phyloP scores from a whole-genome alignment of 2,329 filamentous ascomycete species.

The Pyricularia grisea region DNA sequence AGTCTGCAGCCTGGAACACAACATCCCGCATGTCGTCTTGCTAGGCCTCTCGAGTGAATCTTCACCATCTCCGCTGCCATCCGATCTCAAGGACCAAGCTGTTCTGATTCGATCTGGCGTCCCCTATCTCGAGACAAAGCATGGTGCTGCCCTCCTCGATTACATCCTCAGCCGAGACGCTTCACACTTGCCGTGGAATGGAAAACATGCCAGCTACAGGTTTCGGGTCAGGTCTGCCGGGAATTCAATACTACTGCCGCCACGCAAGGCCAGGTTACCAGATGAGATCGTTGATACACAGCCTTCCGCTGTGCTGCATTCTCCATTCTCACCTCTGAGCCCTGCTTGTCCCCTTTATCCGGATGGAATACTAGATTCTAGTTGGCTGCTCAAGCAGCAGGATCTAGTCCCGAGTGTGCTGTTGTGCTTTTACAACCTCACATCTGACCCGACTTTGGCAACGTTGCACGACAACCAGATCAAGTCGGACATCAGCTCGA shows the following conservation, averaged over 20 bases:
- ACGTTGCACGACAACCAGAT: slow-evolving; percentile 79
- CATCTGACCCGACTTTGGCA: slow-evolving; percentile 61
- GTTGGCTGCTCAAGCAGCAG: slow-evolving; percentile 88
- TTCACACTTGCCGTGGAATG: slow-evolving; percentile 57
- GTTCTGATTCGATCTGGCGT: slow-evolving; percentile 62
- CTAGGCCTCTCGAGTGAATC: slow-evolving; percentile 55
- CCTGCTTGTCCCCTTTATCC: slow-evolving; percentile 77
- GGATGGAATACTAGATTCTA: slow-evolving; percentile 73
- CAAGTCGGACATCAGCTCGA: slow-evolving; percentile 74
- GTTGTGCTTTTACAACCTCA: slow-evolving; percentile 72
- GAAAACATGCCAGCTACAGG: slow-evolving; percentile 29
- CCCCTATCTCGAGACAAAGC: slow-evolving; percentile 53
- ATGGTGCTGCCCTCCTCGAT: slow-evolving; percentile 54
- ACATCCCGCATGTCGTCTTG: slow-evolving; percentile 74
- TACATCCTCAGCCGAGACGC: slow-evolving; percentile 60
- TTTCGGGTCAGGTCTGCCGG: slow-evolving; percentile 68
- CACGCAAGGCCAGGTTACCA: slow-evolving; percentile 44
- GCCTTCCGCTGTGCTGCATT: slow-evolving; percentile 60
- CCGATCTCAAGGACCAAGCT: slow-evolving; percentile 46
- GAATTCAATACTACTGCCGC: slow-evolving; percentile 53
- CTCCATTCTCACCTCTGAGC: slow-evolving; percentile 82
- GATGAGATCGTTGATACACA: slow-evolving; percentile 38
- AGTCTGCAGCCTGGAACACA: slow-evolving; percentile 71
- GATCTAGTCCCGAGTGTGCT: slow-evolving; percentile 71
- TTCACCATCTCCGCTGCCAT: slow-evolving; percentile 31